Evolutionary conservation across 2,329 filamentous ascomycete species (phyloP).

Genomic region (Aphanocladium album): DNA sequence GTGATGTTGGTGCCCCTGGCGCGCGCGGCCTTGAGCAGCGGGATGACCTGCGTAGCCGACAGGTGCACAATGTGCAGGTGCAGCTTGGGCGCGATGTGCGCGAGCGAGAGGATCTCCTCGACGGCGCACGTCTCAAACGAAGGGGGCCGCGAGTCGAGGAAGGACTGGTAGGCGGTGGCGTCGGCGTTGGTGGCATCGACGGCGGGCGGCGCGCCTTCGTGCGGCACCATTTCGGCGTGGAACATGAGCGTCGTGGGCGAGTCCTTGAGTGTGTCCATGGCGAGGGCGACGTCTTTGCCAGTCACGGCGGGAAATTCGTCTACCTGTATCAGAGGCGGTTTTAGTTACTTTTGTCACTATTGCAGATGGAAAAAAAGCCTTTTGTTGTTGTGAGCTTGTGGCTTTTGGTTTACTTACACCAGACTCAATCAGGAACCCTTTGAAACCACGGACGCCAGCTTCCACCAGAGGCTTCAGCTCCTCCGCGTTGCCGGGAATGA

Average conservation of each 20-base stretch:
- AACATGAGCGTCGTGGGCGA: constrained; percentile 94
- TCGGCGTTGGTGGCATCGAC: constrained; percentile 71
- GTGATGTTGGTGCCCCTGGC: constrained; percentile 75
- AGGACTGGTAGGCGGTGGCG: constrained; percentile 77
- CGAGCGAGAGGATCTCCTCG: constrained; percentile 76
- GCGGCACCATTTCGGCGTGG: constrained; percentile 97
- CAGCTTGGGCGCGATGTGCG: constrained; percentile 72
- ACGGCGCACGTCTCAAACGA: constrained; percentile 90
- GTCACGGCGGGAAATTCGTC: constrained; percentile 95
- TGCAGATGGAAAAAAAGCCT: too few relatives aligned
- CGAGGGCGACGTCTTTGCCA: constrained; percentile 68
- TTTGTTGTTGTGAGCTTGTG: too few relatives aligned
- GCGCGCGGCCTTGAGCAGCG: constrained; percentile 70
- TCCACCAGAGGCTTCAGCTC: constrained; percentile 77
- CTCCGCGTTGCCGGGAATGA: constrained; percentile 81
- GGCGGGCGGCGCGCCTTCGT: constrained; percentile 71
- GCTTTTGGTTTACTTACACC: constrained; percentile 60
- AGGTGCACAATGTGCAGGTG: constrained; percentile 92
- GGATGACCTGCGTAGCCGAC: constrained; percentile 83
- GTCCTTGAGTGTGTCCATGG: constrained; percentile 75
- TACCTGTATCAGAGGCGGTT: too few relatives aligned
- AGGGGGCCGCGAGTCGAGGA: constrained; percentile 83
- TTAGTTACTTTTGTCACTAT: too few relatives aligned
- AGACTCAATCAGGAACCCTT: constrained; percentile 95
- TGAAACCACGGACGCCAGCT: constrained; percentile 89